phyloP scores from a whole-genome alignment of 2,329 filamentous ascomycete species.

The Curvularia hawaiiensis region DNA sequence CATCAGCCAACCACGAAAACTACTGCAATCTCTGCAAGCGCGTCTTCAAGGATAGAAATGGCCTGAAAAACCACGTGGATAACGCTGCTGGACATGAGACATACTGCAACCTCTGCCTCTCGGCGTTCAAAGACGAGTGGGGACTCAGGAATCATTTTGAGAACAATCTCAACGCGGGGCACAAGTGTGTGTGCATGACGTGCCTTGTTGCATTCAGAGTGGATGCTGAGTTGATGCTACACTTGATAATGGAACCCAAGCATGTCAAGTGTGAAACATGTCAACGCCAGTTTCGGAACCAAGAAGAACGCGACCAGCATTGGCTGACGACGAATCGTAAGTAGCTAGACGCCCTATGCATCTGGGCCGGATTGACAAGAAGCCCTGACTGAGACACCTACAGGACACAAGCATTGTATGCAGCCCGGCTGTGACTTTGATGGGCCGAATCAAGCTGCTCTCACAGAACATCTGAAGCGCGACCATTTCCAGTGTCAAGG shows the following conservation, averaged over 20 bases:
- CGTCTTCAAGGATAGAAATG: slow-evolving; percentile 43
- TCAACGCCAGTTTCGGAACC: slow-evolving; percentile 33
- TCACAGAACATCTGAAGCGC: slow-evolving; percentile 32
- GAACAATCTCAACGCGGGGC: slow-evolving; percentile 37
- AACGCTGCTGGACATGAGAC: slow-evolving; percentile 35
- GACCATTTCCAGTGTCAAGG: slow-evolving; percentile 42
- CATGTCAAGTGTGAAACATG: slow-evolving; percentile 41
- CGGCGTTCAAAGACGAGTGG: slow-evolving; percentile 41
- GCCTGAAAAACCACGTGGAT: slow-evolving; percentile 43
- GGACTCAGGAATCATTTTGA: slow-evolving; percentile 43
- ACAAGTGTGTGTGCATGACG: slow-evolving; percentile 35
- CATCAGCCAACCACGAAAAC: slow-evolving; percentile 31
- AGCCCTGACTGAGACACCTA: background rate
- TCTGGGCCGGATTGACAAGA: too few species aligned
- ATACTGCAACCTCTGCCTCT: slow-evolving; percentile 43
- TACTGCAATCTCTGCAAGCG: slow-evolving; percentile 46
- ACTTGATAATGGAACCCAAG: slow-evolving; percentile 32
- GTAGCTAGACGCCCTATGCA: background rate
- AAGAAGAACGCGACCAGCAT: slow-evolving; percentile 41
- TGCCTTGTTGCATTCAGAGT: slow-evolving; percentile 37
- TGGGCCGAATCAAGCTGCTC: slow-evolving; percentile 16
- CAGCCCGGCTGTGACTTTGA: slow-evolving; percentile 43
- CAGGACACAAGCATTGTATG: slow-evolving; percentile 41
- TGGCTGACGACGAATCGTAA: slow-evolving; percentile 37
- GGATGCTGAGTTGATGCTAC: slow-evolving; percentile 27